Evolutionary conservation across 2,329 filamentous ascomycete species (phyloP).

Genomic region (Ustulina deusta): DNA sequence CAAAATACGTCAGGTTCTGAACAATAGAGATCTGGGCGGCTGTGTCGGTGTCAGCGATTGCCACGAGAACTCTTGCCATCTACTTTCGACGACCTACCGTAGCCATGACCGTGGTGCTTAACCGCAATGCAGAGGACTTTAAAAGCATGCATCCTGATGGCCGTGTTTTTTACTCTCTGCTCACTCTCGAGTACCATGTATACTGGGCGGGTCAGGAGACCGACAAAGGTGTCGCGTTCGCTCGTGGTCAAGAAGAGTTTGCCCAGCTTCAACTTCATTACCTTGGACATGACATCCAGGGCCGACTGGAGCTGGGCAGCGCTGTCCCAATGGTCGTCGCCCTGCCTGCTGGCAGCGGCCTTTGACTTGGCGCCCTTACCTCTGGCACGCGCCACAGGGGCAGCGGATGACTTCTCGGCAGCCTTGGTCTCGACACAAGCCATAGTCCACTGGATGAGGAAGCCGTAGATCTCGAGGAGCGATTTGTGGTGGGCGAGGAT

Average conservation of each 20-base stretch:
- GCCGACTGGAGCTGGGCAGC: constrained; percentile 87
- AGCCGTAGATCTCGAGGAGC: constrained; percentile 92
- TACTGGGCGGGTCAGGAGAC: constrained; percentile 89
- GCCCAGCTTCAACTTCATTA: constrained; percentile 89
- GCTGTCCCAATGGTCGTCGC: constrained; percentile 89
- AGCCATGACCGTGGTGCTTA: constrained; percentile 97
- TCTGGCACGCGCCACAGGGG: constrained; percentile 76
- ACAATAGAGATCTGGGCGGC: constrained; percentile 97
- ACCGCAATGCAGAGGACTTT: constrained; percentile 96
- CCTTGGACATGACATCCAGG: constrained; percentile 94
- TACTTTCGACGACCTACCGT: constrained; percentile 69
- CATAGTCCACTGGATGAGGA: constrained; percentile 94
- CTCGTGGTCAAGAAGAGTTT: constrained; percentile 97
- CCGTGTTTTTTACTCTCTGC: constrained; percentile 86
- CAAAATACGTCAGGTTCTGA: constrained; percentile 97
- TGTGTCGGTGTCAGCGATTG: constrained; percentile 54
- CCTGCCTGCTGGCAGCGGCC: constrained; percentile 68
- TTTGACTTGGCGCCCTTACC: constrained; percentile 82
- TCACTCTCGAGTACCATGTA: constrained; percentile 97
- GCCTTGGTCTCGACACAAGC: constrained; percentile 94
- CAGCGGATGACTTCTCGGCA: constrained; percentile 84
- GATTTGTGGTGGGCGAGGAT: constrained; percentile 87
- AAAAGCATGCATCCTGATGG: constrained; percentile 96
- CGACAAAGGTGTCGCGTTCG: constrained; percentile 94
- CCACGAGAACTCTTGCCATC: not conserved